Conservation (phyloP, 768 basidiomycete genomes). For the Xanthoconium stramineum region DNA sequence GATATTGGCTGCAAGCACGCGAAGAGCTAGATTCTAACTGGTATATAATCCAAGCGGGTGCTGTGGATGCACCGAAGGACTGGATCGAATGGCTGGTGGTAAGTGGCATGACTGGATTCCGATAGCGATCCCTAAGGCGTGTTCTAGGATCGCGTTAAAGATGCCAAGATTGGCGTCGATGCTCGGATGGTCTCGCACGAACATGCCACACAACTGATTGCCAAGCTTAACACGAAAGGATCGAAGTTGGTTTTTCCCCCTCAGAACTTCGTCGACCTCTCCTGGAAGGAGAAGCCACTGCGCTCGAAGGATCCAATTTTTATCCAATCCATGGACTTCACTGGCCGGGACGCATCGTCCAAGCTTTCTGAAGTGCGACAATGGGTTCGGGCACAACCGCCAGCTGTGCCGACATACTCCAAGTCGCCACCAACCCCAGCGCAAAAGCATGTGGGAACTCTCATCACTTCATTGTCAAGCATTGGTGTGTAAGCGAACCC, state of each 20-base stretch:
- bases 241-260: slow-evolving; percentile 77
- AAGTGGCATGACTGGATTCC: slow-evolving; percentile 18
- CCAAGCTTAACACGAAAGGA: slow-evolving; percentile 48
- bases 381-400: slow-evolving; percentile 64
- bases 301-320: slow-evolving; percentile 65
- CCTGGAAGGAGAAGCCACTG: slow-evolving; percentile 75
- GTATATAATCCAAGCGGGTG: slow-evolving; percentile 60
- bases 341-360: slow-evolving; percentile 58
- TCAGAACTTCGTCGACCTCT: slow-evolving; percentile 78
- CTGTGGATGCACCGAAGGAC: slow-evolving; percentile 52
- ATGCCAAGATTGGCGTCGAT: slow-evolving; percentile 72
- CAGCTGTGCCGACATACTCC: slow-evolving; percentile 59
- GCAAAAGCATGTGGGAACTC: slow-evolving; percentile 64
- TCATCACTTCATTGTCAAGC: slow-evolving; percentile 65
- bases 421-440: slow-evolving; percentile 56
- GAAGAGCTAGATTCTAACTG: slow-evolving; percentile 72
- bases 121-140: slow-evolving; percentile 3
- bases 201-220: slow-evolving; percentile 58
- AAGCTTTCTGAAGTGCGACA: slow-evolving; percentile 71
- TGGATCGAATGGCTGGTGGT: slow-evolving; percentile 82
- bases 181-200: slow-evolving; percentile 79
- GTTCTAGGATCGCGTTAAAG: slow-evolving; percentile 37
- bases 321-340: slow-evolving; percentile 68
- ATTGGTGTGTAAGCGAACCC: slow-evolving; percentile 49
- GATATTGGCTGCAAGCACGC: slow-evolving; percentile 80